Percentiles rank a stretch among this genome's conserved stretches.
These are phyloP conservation scores for Rasamsonia emersonii DNA, from an alignment of 2,329 filamentous ascomycete genomes.

Conservation along the genomic window DNA sequence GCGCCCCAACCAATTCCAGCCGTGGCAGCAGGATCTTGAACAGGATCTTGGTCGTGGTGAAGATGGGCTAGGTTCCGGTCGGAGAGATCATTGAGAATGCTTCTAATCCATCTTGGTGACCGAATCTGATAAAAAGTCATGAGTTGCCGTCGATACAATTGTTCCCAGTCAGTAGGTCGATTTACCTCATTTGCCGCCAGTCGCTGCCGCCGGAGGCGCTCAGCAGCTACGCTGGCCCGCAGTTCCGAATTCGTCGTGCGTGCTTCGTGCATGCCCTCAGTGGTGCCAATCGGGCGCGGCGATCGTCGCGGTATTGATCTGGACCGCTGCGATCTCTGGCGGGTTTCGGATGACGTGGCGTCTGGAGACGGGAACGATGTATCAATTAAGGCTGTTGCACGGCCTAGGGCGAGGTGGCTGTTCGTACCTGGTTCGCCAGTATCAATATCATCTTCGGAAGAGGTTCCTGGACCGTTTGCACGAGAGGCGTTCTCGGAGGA, in stretches of 20 bases:
- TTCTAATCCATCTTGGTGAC: conserved; percentile 30
- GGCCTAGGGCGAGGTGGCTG: conserved; percentile 5
- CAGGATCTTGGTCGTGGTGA: conserved; percentile 27
- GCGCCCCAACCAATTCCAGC: conserved; percentile 41
- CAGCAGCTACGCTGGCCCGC: conserved; percentile 29
- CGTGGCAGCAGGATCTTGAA: conserved; percentile 33
- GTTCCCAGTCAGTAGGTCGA: conserved; percentile 21
- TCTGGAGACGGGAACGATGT: conserved; percentile 12
- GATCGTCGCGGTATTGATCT: conserved; percentile 26
- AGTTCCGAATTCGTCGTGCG: conserved; percentile 25
- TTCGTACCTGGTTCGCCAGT: conserved; percentile 14
- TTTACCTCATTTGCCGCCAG: conserved; percentile 27
- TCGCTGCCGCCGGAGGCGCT: conserved; percentile 31
- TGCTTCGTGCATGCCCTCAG: conserved; percentile 19
- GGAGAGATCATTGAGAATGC: conserved; percentile 26
- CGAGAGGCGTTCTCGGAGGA: conserved; percentile 18
- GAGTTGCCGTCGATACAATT: conserved; percentile 26
- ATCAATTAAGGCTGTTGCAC: conserved; percentile 12
- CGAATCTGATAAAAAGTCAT: conserved; percentile 26
- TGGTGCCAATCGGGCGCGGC: conserved; percentile 17
- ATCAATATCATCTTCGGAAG: conserved; percentile 14
- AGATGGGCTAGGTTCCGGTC: conserved; percentile 22
- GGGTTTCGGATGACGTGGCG: conserved; percentile 12
- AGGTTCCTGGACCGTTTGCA: conserved; percentile 13
- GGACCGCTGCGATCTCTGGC: conserved; percentile 22